phyloP scores from a whole-genome alignment of 2,329 filamentous ascomycete species.

The Didymella lethalis region DNA sequence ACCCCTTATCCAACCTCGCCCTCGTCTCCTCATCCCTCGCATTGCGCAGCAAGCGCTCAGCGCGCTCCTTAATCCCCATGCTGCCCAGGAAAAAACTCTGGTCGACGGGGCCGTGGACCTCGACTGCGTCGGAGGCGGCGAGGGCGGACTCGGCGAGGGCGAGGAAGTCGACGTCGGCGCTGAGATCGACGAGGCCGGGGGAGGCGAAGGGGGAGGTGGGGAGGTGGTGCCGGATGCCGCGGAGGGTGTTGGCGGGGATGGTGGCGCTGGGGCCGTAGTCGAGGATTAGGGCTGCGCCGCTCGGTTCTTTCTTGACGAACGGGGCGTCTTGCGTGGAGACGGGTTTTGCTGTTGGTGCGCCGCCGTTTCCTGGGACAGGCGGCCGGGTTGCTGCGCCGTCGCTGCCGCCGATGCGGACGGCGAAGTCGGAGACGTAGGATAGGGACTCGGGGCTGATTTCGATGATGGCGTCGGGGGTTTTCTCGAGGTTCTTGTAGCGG shows the following conservation, averaged over 20 bases:
- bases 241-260: constrained; percentile 86
- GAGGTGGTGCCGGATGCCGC: constrained; percentile 82
- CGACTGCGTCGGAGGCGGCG: constrained; percentile 76
- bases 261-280: constrained; percentile 86
- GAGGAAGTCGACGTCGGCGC: constrained; percentile 91
- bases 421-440: constrained; percentile 81
- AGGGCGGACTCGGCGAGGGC: constrained; percentile 84
- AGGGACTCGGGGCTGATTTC: constrained; percentile 91
- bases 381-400: constrained; percentile 11
- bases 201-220: constrained; percentile 79
- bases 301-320: constrained; percentile 67
- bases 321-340: constrained; percentile 23
- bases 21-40: constrained; percentile 51
- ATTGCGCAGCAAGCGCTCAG: constrained; percentile 38
- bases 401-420: constrained; percentile 78
- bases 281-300: constrained; percentile 90
- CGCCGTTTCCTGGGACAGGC: constrained; percentile 20
- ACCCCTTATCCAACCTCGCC: constrained; percentile 72
- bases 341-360: constrained; percentile 52
- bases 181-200: constrained; percentile 86
- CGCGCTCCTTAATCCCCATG: constrained; percentile 75
- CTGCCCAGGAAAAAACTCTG: constrained; percentile 80
- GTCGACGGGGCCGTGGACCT: constrained; percentile 90
- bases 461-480: constrained; percentile 73
- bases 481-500: constrained; percentile 79